Evolutionary conservation across 352 stramenopile species (phyloP).

Genomic region (Pythium brachiatum): DNA sequence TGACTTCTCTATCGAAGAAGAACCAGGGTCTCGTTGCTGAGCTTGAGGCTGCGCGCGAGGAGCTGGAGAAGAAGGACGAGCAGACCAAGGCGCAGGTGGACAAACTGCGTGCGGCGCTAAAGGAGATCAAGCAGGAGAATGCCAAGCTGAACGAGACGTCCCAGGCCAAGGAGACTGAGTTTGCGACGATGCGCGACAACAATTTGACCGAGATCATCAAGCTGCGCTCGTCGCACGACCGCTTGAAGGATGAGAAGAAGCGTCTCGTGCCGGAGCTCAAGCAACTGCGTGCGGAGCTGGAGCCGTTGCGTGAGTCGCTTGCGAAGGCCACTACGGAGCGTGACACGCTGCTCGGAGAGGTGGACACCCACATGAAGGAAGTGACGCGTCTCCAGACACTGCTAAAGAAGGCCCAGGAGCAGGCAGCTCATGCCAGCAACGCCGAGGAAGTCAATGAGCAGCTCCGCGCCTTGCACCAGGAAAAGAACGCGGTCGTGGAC

Average conservation of each 20-base stretch:
- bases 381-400: slow-evolving; percentile 31
- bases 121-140: slow-evolving; percentile 38
- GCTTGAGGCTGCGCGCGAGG: slow-evolving; percentile 42
- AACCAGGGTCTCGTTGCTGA: slow-evolving; percentile 56
- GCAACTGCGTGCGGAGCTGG: slow-evolving; percentile 29
- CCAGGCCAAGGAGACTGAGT: slow-evolving; percentile 38
- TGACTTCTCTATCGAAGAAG: slow-evolving; percentile 64
- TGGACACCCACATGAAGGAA: slow-evolving; percentile 34
- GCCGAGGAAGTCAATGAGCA: slow-evolving; percentile 32
- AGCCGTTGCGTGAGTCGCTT: slow-evolving; percentile 24
- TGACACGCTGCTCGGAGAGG: slow-evolving; percentile 22
- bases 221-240: slow-evolving; percentile 26
- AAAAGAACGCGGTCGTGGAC: slow-evolving; percentile 41
- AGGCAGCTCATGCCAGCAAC: slow-evolving; percentile 33
- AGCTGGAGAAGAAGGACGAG: slow-evolving; percentile 46
- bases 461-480: slow-evolving; percentile 36
- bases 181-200: slow-evolving; percentile 28
- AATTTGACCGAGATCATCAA: slow-evolving; percentile 33
- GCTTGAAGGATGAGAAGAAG: slow-evolving; percentile 34
- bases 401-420: slow-evolving; percentile 38
- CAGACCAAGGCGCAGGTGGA: slow-evolving; percentile 30
- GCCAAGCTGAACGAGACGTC: slow-evolving; percentile 29
- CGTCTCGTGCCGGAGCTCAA: slow-evolving; percentile 30
- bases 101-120: slow-evolving; percentile 32
- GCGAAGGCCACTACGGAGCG: slow-evolving; percentile 19